phyloP scores from a whole-genome alignment of 345 rosid species.

The Jatropha curcas region DNA sequence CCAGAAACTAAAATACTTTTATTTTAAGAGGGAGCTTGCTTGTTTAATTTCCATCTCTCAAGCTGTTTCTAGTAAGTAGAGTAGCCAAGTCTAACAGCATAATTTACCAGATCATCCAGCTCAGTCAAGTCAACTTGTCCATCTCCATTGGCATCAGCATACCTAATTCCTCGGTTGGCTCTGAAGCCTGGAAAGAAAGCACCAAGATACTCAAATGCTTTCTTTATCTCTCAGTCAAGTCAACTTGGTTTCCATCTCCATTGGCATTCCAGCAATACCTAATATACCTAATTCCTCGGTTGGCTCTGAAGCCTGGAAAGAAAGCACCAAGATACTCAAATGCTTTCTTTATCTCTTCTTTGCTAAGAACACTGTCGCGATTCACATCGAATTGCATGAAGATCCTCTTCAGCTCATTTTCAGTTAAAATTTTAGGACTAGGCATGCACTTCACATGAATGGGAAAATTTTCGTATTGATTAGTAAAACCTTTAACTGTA shows the following conservation, averaged over 20 bases:
- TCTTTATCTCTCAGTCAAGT: slow-evolving; percentile 12
- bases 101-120: slow-evolving; percentile 3
- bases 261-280: too few relatives aligned
- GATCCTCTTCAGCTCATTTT: background rate
- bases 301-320: background rate
- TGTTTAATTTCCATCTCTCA: background rate
- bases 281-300: background rate
- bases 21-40: too few relatives aligned
- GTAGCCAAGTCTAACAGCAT: background rate
- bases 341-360: background rate
- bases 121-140: slow-evolving; percentile 5
- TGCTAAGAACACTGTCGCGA: background rate
- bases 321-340: background rate
- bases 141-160: slow-evolving; percentile 14
- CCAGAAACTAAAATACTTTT: too few relatives aligned
- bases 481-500: too few relatives aligned
- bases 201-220: background rate
- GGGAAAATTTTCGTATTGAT: too few relatives aligned
- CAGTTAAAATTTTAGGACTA: too few relatives aligned
- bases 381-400: background rate
- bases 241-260: slow-evolving; percentile 5
- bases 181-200: background rate
- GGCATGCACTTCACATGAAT: too few relatives aligned
- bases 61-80: background rate
- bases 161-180: slow-evolving; percentile 1